These are phyloP conservation scores for Logfia minima DNA, from an alignment of 129 eudicot species.

Conservation along the genomic window DNA sequence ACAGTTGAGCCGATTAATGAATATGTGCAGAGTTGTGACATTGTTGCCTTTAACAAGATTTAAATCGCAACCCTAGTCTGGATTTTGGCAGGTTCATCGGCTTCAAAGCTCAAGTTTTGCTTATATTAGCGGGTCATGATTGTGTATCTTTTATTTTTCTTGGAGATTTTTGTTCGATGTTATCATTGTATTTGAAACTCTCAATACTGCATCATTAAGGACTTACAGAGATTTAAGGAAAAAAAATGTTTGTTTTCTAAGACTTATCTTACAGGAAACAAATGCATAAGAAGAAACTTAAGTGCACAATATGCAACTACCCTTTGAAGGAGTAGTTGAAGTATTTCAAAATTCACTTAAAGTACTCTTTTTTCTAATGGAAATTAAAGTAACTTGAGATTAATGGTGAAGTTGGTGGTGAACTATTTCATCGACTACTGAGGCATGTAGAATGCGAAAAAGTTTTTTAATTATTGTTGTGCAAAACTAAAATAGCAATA, in stretches of 20 bases:
- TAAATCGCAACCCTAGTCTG: conserved; percentile 35
- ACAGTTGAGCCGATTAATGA: conserved; percentile 82
- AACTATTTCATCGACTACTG: no score
- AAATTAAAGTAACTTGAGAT: no score
- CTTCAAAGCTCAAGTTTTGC: conserved; percentile 28
- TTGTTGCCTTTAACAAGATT: conserved; percentile 97
- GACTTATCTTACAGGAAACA: background rate
- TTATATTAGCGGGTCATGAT: conserved; percentile 10
- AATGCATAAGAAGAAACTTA: no score
- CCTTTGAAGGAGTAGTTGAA: no score
- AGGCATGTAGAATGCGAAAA: no score
- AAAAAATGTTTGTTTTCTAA: background rate
- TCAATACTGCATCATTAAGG: conserved; percentile 14
- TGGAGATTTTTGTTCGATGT: conserved; percentile 20
- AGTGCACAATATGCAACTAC: no score
- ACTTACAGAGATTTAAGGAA: background rate
- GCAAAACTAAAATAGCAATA: no score
- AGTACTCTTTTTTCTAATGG: no score
- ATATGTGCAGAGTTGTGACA: conserved; percentile 93
- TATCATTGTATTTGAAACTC: conserved; percentile 15
- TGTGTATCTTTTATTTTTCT: background rate
- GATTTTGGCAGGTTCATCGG: background rate
- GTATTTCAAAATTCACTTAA: no score
- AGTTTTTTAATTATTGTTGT: no score
- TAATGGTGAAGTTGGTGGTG: no score